These are phyloP conservation scores for Picochlorum sp. DNA, from an alignment of 139 green algal genomes.

Conservation along the genomic window DNA sequence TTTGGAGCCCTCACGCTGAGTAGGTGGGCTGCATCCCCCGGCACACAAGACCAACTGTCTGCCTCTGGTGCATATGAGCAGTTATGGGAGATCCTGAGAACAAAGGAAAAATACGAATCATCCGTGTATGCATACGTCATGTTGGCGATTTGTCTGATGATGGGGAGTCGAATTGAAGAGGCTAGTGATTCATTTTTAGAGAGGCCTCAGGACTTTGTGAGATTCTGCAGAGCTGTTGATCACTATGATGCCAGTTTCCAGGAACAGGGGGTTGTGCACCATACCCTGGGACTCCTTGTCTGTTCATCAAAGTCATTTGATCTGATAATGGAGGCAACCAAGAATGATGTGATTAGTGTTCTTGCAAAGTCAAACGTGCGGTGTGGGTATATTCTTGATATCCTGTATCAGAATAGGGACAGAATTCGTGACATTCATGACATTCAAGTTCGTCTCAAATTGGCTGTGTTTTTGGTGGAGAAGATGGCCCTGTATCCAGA, in stretches of 20 bases:
- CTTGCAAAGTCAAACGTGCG: no score
- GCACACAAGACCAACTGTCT: neutral
- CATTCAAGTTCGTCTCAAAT: no score
- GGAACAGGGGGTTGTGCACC: neutral
- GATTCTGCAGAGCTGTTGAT: constrained; percentile 1
- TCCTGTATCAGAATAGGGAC: no score
- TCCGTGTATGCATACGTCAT: neutral
- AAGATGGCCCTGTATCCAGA: no score
- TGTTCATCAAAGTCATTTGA: neutral
- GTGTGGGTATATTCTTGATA: no score
- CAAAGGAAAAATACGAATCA: neutral
- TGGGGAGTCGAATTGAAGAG: neutral
- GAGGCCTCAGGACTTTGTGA: neutral
- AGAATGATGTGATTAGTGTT: neutral
- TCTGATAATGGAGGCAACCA: neutral
- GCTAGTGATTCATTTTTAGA: neutral
- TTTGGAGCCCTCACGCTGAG: neutral
- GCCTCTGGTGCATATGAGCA: neutral
- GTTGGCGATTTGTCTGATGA: neutral
- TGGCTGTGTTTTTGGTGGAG: no score
- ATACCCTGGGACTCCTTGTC: neutral
- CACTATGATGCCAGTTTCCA: neutral
- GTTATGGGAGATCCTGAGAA: neutral
- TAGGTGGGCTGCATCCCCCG: neutral
- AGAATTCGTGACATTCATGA: no score